phyloP scores from a whole-genome alignment of 768 basidiomycete genomes.

The Termitomyces sp. region DNA sequence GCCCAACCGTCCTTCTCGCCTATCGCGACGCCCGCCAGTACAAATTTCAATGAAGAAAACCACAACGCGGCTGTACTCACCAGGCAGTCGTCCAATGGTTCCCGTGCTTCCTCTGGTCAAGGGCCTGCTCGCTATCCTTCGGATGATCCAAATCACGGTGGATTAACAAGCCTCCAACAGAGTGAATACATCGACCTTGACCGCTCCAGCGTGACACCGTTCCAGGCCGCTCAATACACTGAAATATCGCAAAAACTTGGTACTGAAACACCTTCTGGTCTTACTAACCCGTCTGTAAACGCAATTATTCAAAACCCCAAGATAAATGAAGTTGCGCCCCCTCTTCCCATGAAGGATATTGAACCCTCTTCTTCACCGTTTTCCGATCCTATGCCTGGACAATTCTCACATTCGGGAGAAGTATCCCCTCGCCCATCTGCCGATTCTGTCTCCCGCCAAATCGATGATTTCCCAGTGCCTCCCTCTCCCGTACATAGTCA shows the following conservation, averaged over 20 bases:
- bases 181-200: constrained; percentile 57
- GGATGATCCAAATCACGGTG: constrained; percentile 10
- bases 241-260: constrained; percentile 61
- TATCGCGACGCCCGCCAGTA: constrained; percentile 24
- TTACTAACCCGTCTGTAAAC: constrained; percentile 25
- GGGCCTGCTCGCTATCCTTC: constrained; percentile 6
- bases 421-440: constrained; percentile 6
- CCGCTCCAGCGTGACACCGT: constrained; percentile 67
- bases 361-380: constrained; percentile 18
- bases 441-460: constrained; percentile 14
- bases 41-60: constrained; percentile 13
- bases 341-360: constrained; percentile 5
- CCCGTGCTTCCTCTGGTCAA: constrained; percentile 6
- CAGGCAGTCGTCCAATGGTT: constrained; percentile 16
- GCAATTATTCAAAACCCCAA: constrained; percentile 9
- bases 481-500: constrained; percentile 28
- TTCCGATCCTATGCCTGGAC: constrained; percentile 7
- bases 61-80: constrained; percentile 14
- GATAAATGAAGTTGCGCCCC: background rate
- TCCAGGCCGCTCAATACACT: constrained; percentile 69
- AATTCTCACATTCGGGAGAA: constrained; percentile 4
- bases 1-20: constrained; percentile 30
- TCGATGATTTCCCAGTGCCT: constrained; percentile 32
- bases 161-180: constrained; percentile 20
- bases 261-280: constrained; percentile 28